These are phyloP conservation scores for Saturnispora diversa DNA, from an alignment of 805 yeast genomes.

Conservation along the genomic window DNA sequence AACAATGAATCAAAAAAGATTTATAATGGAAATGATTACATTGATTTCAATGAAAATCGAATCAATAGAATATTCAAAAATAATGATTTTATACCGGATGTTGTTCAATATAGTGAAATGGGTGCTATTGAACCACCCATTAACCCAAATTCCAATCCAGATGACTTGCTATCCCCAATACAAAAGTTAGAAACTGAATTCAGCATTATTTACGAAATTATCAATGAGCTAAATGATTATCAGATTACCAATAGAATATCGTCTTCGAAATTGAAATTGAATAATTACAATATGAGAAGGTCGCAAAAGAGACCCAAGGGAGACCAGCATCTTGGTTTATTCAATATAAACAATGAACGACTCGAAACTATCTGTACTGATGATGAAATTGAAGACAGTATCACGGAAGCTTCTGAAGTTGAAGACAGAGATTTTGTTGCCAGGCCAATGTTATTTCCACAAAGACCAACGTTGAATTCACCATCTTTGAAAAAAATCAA, in stretches of 20 bases:
- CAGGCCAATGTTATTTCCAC: neutral
- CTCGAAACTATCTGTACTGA: neutral
- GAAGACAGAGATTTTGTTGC: constrained; percentile 3
- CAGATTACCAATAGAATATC: neutral
- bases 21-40: neutral
- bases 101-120: constrained; percentile 24
- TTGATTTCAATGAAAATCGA: neutral
- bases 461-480: neutral
- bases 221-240: neutral
- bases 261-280: neutral
- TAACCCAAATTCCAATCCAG: constrained; percentile 12
- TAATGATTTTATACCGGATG: constrained; percentile 22
- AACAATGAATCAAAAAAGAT: constrained; percentile 9
- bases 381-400: neutral
- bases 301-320: neutral
- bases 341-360: neutral
- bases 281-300: too few species aligned
- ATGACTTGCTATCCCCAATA: neutral
- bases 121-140: constrained; percentile 19
- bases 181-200: constrained; percentile 6
- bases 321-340: neutral
- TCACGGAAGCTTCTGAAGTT: constrained; percentile 1
- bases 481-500: neutral
- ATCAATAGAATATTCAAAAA: constrained; percentile 5
- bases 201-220: neutral